Percentiles rank a stretch among this genome's conserved stretches.
phyloP scores from a whole-genome alignment of 371 early-diverging fungal genomes.

The Mortierella sp. region DNA sequence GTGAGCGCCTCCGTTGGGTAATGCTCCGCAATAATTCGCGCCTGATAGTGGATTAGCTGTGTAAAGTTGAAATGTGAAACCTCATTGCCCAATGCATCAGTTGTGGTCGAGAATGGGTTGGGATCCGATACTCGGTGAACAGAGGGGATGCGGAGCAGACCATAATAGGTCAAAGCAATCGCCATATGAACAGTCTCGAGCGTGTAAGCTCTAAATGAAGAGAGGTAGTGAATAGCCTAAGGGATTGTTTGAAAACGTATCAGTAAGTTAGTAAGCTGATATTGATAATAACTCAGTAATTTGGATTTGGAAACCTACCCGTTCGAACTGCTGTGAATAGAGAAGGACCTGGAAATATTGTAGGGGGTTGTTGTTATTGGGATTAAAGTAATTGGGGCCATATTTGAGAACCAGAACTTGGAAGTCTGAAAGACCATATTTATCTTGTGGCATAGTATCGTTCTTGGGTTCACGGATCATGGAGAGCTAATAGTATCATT shows the following conservation, averaged over 20 bases:
- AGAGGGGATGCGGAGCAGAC: slow-evolving; percentile 80
- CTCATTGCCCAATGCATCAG: slow-evolving; percentile 45
- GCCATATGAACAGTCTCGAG: slow-evolving; percentile 94
- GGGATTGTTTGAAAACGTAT: not conserved
- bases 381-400: slow-evolving; percentile 79
- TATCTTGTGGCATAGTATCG: slow-evolving; percentile 64
- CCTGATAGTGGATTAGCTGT: slow-evolving; percentile 71
- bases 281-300: not conserved
- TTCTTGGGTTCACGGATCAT: slow-evolving; percentile 73
- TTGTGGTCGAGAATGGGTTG: slow-evolving; percentile 44
- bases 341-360: slow-evolving; percentile 87
- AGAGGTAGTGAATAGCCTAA: slow-evolving; percentile 81
- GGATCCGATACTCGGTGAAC: slow-evolving; percentile 52
- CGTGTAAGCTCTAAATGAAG: slow-evolving; percentile 66
- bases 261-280: not conserved
- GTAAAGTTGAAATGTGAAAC: slow-evolving; percentile 69
- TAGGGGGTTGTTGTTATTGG: slow-evolving; percentile 76
- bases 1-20: slow-evolving; percentile 73
- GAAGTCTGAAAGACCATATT: slow-evolving; percentile 76
- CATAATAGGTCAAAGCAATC: slow-evolving; percentile 82
- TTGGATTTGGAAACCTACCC: slow-evolving; percentile 52
- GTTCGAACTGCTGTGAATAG: slow-evolving; percentile 90
- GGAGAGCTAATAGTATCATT: slow-evolving; percentile 61
- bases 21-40: slow-evolving; percentile 59
- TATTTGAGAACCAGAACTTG: slow-evolving; percentile 72